Evolutionary conservation across 1,284 basidiomycete species (phyloP), one percentile per base, ranked within the genome.

Genomic region (Cutaneotrichosporon sp.): DNA sequence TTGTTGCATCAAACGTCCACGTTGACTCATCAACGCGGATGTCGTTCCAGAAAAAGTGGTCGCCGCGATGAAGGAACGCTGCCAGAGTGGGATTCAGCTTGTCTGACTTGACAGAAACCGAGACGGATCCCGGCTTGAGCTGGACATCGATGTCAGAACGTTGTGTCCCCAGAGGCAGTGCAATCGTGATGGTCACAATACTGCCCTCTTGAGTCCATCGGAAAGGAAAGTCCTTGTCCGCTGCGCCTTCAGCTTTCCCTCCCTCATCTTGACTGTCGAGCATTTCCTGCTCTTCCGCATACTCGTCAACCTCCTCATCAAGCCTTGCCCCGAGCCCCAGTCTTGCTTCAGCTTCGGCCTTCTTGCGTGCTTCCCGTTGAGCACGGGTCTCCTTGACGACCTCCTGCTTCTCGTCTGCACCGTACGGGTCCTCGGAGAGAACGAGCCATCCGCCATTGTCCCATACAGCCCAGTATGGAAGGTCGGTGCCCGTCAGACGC

Each of bases 201-300:
- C 91, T 88, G 2, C 81, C 70, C 3, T 86, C 86, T 69, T 97
- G 93, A 0, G 84, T 88, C 93, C 93, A 97, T 0, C 88, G 87
- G 72, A 90, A 96, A 1, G 88, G 86, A 17, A 82, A 82, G 7
- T 23, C 23, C 20, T 38, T 45, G 22, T 26, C 23, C 20, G 36
- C 40, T 1, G 30, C 34, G 17, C 40, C 36, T 9, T 55, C 12
- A 51, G 51, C 8, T 64, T 59, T 35, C 55, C 50, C 9, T 30
- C 50, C 17, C 53, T 17, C 13, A 22, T 33, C 13, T 39, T 36
- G 3, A 17, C 18, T 22, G 17, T 39, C 26, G 8, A 26, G 18
- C 45, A 39, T 37, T 14, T 41, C n/a, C 21, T 42, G 34, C 12
- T 15, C 18, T 20, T 39, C 23, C 21, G 36, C 33, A 9, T 35